These are phyloP conservation scores for Liriodendron chinense DNA, from an alignment of 164 flowering plant genomes.

Conservation along the genomic window DNA sequence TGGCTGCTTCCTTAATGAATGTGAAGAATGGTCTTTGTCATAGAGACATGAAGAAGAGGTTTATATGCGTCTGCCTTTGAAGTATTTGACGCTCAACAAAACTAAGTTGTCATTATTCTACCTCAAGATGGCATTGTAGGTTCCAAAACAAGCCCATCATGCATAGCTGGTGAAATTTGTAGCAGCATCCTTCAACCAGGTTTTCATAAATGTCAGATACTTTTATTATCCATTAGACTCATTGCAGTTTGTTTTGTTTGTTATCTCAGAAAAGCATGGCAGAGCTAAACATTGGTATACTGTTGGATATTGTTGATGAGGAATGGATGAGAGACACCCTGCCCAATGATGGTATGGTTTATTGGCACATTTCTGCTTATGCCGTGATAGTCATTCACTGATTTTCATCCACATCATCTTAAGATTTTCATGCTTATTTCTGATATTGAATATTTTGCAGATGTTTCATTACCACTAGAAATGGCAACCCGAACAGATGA, in stretches of 20 bases:
- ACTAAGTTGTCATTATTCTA: neutral
- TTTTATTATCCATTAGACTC: neutral
- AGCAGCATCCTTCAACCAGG: neutral
- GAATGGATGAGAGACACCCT: constrained; percentile 81
- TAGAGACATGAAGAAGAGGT: too few species aligned
- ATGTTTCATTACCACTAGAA: constrained; percentile 57
- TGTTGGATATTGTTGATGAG: constrained; percentile 68
- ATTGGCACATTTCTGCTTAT: neutral
- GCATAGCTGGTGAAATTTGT: neutral
- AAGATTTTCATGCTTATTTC: neutral
- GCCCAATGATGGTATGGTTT: constrained; percentile 52
- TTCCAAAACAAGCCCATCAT: neutral
- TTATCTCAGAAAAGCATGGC: constrained; percentile 30
- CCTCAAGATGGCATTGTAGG: neutral
- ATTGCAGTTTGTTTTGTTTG: constrained; percentile 1
- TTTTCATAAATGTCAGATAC: neutral
- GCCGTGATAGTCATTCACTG: neutral
- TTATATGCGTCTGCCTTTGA: too few species aligned
- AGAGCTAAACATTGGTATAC: constrained; percentile 52
- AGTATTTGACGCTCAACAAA: too few species aligned
- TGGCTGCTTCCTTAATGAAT: neutral
- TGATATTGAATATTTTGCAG: constrained; percentile 30
- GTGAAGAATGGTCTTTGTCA: too few species aligned
- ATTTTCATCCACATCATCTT: neutral
- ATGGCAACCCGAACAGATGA: constrained; percentile 63